Evolutionary conservation across 2,329 filamentous ascomycete genomes (phyloP), one percentile per base, ranked within the genome.

Genomic region (Diaporthe capsici): DNA sequence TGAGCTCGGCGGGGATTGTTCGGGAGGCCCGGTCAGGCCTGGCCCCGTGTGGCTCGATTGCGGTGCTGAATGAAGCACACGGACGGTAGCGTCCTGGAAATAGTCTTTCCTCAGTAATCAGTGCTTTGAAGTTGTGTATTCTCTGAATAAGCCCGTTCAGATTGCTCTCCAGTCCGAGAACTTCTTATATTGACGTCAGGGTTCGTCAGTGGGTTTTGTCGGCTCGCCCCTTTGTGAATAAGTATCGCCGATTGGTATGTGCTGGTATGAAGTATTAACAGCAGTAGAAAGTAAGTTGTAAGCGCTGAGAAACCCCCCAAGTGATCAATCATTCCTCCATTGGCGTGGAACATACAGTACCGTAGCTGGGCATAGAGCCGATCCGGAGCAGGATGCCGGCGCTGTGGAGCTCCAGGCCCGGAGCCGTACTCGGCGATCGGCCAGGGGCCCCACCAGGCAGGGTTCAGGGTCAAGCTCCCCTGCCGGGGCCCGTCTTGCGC

Each of bases 341-440:
- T 17, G 44, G 8, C 3, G 12, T 53, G 22, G 47, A 37, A 53
- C 9, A n/a, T 2, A 17, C 4, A 25, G 37, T 25, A 17, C 4
- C 17, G 37, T n/a, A 28, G 44, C 22, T 68, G 34, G 13, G 8
- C 31, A 25, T 37, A 12, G 31, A 42, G 65, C 34, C 65, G 65
- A 28, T 70, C 65, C 34, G 47, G 65, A 70, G 65, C 47, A 39
- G 34, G 22, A 7, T 70, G 65, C 65, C 65, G 65, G 65, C 65
- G 47, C 65, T 55, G 65, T 70, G 65, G 49, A 42, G 65, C 47
- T 42, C 15, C 4, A 55, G 22, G 31, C 65, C 49, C 65, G 65
- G 65, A 34, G 65, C 65, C 65, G 65, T 20, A 4, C 34, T 70
- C 65, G 65, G 49, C 47, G 49, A 70, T 47, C 65, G 65, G 65